Percentiles rank a stretch among this genome's conserved stretches.
phyloP scores from a whole-genome alignment of 78 protist genomes.

The Cavenderia fasciculata region DNA sequence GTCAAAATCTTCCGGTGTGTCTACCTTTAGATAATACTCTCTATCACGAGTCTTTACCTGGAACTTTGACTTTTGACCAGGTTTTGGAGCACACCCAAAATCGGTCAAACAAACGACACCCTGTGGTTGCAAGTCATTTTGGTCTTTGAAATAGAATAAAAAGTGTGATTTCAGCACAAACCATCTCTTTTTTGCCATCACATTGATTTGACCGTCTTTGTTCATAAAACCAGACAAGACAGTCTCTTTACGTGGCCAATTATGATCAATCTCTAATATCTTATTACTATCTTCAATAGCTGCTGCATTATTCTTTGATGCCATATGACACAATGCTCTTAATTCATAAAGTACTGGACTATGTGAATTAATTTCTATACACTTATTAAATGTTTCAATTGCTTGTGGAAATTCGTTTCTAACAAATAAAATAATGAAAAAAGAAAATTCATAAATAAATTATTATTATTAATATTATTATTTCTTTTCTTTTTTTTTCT shows the following conservation, averaged over 20 bases:
- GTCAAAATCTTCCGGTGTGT: constrained; percentile 35
- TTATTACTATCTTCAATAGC: constrained; percentile 22
- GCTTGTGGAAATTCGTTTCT: constrained; percentile 30
- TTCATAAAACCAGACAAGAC: constrained; percentile 5
- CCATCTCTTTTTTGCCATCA: constrained; percentile 76
- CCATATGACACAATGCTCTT: constrained; percentile 25
- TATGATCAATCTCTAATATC: constrained; percentile 70
- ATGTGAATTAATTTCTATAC: constrained; percentile 26
- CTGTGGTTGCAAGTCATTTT: constrained; percentile 40
- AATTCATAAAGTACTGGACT: constrained; percentile 33
- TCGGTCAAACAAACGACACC: constrained; percentile 49
- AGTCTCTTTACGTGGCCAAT: constrained; percentile 44
- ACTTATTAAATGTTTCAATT: constrained; percentile 2
- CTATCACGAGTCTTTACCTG: constrained; percentile 43
- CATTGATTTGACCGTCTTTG: constrained; percentile 79
- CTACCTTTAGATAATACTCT: constrained; percentile 23
- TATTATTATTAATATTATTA: too few relatives aligned
- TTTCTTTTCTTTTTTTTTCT: not conserved
- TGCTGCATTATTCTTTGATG: constrained; percentile 15
- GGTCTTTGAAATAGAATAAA: constrained; percentile 34
- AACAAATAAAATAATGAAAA: not conserved
- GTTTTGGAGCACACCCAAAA: constrained; percentile 70
- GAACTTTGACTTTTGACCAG: constrained; percentile 51
- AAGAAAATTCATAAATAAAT: too few relatives aligned
- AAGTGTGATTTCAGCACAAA: constrained; percentile 37